phyloP scores from a whole-genome alignment of 257 asterid genomes.

The Nicotiana undulata region DNA sequence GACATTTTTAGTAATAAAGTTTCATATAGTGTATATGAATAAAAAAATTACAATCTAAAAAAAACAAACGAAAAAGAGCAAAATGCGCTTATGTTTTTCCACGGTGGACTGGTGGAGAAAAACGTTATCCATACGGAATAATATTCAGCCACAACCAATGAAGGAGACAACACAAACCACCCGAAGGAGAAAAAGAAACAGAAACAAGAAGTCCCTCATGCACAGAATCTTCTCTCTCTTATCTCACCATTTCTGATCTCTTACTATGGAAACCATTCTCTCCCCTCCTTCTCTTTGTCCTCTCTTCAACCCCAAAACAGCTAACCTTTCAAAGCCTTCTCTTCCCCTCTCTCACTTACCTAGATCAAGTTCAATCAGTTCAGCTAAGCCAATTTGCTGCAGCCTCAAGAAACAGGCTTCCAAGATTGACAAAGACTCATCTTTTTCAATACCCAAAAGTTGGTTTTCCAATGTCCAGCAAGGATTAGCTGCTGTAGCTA shows the following conservation, averaged over 20 bases:
- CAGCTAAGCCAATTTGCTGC: slow-evolving; percentile 45
- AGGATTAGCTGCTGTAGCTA: slow-evolving; percentile 78
- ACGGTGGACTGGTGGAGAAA: not conserved
- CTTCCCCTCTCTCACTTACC: slow-evolving; percentile 22
- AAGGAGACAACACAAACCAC: slow-evolving; percentile 6
- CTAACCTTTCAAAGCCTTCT: not conserved
- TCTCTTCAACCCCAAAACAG: slow-evolving; percentile 35
- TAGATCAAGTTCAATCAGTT: slow-evolving; percentile 24
- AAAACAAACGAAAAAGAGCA: no score
- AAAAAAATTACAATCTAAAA: no score
- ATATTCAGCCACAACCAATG: slow-evolving; percentile 31
- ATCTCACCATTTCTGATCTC: slow-evolving; percentile 17
- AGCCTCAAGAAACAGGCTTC: slow-evolving; percentile 31
- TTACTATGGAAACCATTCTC: slow-evolving; percentile 75
- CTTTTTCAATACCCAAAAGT: slow-evolving; percentile 32
- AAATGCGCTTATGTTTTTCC: slow-evolving; percentile 10
- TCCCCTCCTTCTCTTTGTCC: slow-evolving; percentile 65
- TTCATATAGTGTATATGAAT: no score
- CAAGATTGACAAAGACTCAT: slow-evolving; percentile 16
- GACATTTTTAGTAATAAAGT: no score
- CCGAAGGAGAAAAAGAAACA: not conserved
- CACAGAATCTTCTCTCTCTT: slow-evolving; percentile 23
- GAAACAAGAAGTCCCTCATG: slow-evolving; percentile 4
- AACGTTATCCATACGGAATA: slow-evolving; percentile 35
- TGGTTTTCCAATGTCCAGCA: slow-evolving; percentile 70